Evolutionary conservation across 192 early-diverging fungal species (phyloP).

Genomic region (Coemansia sp.): DNA sequence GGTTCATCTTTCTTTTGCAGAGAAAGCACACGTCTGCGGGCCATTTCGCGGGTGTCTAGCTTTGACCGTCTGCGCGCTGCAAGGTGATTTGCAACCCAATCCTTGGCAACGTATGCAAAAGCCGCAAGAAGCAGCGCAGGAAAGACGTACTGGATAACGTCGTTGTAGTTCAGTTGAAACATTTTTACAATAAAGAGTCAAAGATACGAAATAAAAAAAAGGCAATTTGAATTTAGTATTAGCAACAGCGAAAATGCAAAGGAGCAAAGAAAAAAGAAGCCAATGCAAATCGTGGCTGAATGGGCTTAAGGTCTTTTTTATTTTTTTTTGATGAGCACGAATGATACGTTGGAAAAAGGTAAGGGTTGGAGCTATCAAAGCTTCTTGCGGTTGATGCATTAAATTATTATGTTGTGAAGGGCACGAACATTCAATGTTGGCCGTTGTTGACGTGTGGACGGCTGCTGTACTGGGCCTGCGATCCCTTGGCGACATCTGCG

Average conservation of each 20-base stretch:
- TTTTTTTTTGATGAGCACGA: no score
- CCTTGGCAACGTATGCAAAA: slow-evolving; percentile 13
- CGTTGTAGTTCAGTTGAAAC: slow-evolving; percentile 5
- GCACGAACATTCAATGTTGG: not conserved
- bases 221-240: slow-evolving; percentile 5
- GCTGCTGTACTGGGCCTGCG: slow-evolving; percentile 10
- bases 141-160: slow-evolving; percentile 21
- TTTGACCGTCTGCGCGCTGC: slow-evolving; percentile 1
- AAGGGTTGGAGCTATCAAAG: slow-evolving; percentile 4
- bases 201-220: not conserved
- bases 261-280: not conserved
- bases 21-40: not conserved
- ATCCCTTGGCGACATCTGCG: slow-evolving; percentile 42
- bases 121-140: slow-evolving; percentile 21
- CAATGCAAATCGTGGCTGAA: no score
- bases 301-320: no score
- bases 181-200: not conserved
- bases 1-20: not conserved
- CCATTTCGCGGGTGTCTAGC: not conserved
- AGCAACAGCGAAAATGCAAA: slow-evolving; percentile 4
- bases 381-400: not conserved
- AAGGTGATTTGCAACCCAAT: slow-evolving; percentile 4
- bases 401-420: not conserved
- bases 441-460: not conserved
- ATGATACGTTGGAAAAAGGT: no score